Evolutionary conservation across 1,284 basidiomycete species (phyloP).

Genomic region (Agroathelia rolfsii): DNA sequence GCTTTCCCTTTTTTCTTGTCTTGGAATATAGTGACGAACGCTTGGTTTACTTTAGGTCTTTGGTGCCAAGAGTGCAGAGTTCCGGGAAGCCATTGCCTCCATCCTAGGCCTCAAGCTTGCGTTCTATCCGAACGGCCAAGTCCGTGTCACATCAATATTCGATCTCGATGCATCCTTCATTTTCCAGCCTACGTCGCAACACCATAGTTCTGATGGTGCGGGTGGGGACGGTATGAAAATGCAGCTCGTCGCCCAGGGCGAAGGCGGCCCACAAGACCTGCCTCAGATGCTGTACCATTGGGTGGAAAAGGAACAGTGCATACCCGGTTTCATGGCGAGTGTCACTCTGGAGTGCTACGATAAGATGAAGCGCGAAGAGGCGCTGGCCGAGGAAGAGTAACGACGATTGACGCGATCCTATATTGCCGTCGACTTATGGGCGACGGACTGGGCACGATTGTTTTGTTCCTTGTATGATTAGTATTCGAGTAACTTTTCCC

Average conservation of each 20-base stretch:
- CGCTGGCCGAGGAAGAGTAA: too few relatives aligned
- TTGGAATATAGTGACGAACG: background rate
- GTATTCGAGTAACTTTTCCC: too few relatives aligned
- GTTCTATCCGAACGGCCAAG: slow-evolving; percentile 76
- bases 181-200: slow-evolving; percentile 45
- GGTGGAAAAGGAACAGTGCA: slow-evolving; percentile 63
- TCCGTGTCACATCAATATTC: slow-evolving; percentile 75
- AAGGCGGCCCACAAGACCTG: slow-evolving; percentile 59
- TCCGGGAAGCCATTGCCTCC: slow-evolving; percentile 69
- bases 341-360: slow-evolving; percentile 70
- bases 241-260: slow-evolving; percentile 61
- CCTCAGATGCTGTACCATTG: slow-evolving; percentile 61
- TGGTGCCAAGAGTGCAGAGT: slow-evolving; percentile 67
- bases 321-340: slow-evolving; percentile 67
- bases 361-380: slow-evolving; percentile 30
- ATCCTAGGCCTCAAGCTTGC: slow-evolving; percentile 80
- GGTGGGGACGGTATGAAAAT: slow-evolving; percentile 37
- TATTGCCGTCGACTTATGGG: too few relatives aligned
- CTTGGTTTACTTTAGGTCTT: slow-evolving; percentile 39
- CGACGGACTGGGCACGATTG: too few relatives aligned
- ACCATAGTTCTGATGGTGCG: slow-evolving; percentile 2
- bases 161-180: slow-evolving; percentile 64
- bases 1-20: background rate
- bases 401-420: too few relatives aligned
- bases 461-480: too few relatives aligned